These are phyloP conservation scores for Globisporangium abappressorium DNA, from an alignment of 352 stramenopile species.

Conservation along the genomic window DNA sequence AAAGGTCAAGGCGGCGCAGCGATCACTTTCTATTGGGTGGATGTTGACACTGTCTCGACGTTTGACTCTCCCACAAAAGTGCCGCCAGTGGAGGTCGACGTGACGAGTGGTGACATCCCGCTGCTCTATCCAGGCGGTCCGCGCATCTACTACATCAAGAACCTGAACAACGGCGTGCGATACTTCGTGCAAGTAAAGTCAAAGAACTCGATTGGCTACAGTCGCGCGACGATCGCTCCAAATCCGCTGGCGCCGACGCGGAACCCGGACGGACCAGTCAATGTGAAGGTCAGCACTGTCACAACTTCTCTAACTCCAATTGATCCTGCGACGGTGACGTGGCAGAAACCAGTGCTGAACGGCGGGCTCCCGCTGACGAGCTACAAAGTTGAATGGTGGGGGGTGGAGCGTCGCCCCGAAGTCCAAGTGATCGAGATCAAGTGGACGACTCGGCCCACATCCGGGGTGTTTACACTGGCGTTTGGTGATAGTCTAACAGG, in stretches of 20 bases:
- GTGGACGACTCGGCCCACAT: slow-evolving; percentile 62
- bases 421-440: slow-evolving; percentile 86
- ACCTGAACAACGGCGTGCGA: slow-evolving; percentile 61
- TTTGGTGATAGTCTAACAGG: slow-evolving; percentile 74
- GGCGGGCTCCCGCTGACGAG: slow-evolving; percentile 65
- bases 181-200: slow-evolving; percentile 89
- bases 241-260: slow-evolving; percentile 52
- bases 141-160: slow-evolving; percentile 65
- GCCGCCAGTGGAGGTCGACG: slow-evolving; percentile 37
- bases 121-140: slow-evolving; percentile 60
- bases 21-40: slow-evolving; percentile 64
- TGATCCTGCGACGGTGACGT: slow-evolving; percentile 56
- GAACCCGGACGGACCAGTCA: slow-evolving; percentile 42
- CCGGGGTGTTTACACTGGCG: slow-evolving; percentile 59
- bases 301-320: slow-evolving; percentile 47
- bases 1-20: slow-evolving; percentile 35
- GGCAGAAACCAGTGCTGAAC: slow-evolving; percentile 55
- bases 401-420: slow-evolving; percentile 40
- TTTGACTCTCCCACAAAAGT: slow-evolving; percentile 61
- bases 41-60: slow-evolving; percentile 66
- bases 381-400: slow-evolving; percentile 87
- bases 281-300: slow-evolving; percentile 60
- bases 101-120: slow-evolving; percentile 27
- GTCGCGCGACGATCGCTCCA: slow-evolving; percentile 55
- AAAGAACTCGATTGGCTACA: slow-evolving; percentile 66